Evolutionary conservation across 2,329 filamentous ascomycete genomes (phyloP).

Genomic region (Cercospora nicotianae): DNA sequence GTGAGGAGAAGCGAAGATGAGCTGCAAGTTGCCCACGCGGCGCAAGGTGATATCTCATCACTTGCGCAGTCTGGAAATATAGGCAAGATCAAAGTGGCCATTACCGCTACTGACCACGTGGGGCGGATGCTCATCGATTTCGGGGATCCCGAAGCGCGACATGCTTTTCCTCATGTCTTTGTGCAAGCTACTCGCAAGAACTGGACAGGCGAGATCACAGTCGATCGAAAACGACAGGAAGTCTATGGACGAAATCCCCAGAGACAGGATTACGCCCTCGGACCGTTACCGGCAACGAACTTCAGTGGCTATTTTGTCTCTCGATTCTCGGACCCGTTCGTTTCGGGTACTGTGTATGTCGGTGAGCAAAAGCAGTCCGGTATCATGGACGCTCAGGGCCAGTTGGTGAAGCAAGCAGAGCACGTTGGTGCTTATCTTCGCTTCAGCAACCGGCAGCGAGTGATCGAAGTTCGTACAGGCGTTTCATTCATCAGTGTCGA

Average conservation of each 20-base stretch:
- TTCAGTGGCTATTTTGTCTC: constrained; percentile 52
- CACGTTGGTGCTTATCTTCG: constrained; percentile 46
- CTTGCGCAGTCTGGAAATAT: not conserved
- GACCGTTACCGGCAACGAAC: constrained; percentile 44
- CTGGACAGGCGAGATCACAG: constrained; percentile 48
- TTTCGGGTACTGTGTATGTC: not conserved
- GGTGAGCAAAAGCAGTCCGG: not conserved
- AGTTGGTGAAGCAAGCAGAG: constrained; percentile 39
- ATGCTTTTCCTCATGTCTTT: constrained; percentile 41
- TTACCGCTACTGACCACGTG: constrained; percentile 48
- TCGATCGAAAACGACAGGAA: constrained; percentile 42
- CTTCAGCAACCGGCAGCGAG: constrained; percentile 36
- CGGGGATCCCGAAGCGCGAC: not conserved
- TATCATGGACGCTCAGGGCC: not conserved
- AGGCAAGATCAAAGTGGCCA: constrained; percentile 36
- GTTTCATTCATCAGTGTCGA: constrained; percentile 52
- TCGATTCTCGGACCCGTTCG: constrained; percentile 48
- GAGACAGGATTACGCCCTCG: constrained; percentile 50
- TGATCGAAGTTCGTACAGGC: constrained; percentile 50
- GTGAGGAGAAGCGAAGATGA: constrained; percentile 21
- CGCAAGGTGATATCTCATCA: not conserved
- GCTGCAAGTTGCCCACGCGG: not conserved
- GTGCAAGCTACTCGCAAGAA: constrained; percentile 50
- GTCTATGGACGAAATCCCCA: constrained; percentile 50
- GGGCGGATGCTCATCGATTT: constrained; percentile 48